Percentiles rank a stretch among this genome's conserved stretches.
Evolutionary conservation across 768 basidiomycete species (phyloP).

Genomic region (Mycena venus): DNA sequence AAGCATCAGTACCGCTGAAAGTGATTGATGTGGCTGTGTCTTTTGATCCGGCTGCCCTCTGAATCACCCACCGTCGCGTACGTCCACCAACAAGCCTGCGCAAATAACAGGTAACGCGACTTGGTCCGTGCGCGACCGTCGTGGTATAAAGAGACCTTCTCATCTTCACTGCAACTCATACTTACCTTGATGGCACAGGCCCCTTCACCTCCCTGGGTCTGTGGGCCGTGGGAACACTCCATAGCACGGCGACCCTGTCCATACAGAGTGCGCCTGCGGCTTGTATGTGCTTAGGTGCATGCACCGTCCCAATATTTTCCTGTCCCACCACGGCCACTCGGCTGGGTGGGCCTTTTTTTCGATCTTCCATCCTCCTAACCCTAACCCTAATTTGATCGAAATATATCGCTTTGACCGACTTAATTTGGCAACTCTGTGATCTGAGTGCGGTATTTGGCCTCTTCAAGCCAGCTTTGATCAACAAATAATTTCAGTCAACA

Average conservation of each 20-base stretch:
- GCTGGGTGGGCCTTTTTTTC: conserved; percentile 35
- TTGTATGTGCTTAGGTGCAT: conserved; percentile 82
- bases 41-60: too few relatives aligned
- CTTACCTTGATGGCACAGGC: conserved; percentile 37
- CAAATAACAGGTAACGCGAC: neutral
- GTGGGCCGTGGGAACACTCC: conserved; percentile 46
- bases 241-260: conserved; percentile 84
- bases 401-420: conserved; percentile 12
- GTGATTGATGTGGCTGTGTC: too few relatives aligned
- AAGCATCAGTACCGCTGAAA: too few relatives aligned
- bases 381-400: conserved; percentile 7
- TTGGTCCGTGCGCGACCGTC: neutral
- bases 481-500: too few relatives aligned
- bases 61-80: too few relatives aligned
- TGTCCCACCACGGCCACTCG: conserved; percentile 76
- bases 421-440: too few relatives aligned
- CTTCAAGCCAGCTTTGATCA: too few relatives aligned
- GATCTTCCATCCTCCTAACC: too few relatives aligned
- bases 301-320: conserved; percentile 88
- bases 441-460: too few relatives aligned
- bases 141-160: conserved; percentile 58
- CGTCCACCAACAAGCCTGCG: neutral
- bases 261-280: conserved; percentile 65
- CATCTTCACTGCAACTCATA: conserved; percentile 44
- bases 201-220: conserved; percentile 34